Conservation (phyloP, 208 protist genomes). For the Trypanosoma theileri region DNA sequence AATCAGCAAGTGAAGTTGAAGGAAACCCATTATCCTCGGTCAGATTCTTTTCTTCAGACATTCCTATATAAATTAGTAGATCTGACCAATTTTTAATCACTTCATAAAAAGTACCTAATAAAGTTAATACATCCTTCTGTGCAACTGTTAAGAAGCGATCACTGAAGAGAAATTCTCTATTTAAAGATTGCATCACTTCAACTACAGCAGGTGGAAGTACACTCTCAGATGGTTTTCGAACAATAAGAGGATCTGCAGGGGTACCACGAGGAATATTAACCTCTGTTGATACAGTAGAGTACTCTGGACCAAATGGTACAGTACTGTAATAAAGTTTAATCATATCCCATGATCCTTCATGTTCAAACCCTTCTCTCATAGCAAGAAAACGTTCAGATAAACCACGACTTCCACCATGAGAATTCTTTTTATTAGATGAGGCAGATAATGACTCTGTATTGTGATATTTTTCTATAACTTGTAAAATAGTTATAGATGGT, state of each 20-base stretch:
- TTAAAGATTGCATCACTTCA: conserved; percentile 30
- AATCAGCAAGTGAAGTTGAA: conserved; percentile 44
- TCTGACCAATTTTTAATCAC: conserved; percentile 46
- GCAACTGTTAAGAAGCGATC: conserved; percentile 39
- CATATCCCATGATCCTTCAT: conserved; percentile 12
- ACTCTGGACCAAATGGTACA: conserved; percentile 48
- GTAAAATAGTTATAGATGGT: conserved; percentile 74
- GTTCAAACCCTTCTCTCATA: conserved; percentile 11
- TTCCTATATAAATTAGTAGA: conserved; percentile 27
- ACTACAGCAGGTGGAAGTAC: conserved; percentile 16
- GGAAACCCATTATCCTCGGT: conserved; percentile 33
- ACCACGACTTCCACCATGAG: too few species aligned
- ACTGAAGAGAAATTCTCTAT: conserved; percentile 51
- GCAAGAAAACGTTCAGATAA: conserved; percentile 6
- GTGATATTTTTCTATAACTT: conserved; percentile 57
- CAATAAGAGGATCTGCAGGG: conserved; percentile 32
- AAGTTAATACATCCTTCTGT: conserved; percentile 58
- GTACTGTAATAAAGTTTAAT: conserved; percentile 71
- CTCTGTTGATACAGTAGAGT: conserved; percentile 22
- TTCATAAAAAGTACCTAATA: conserved; percentile 63
- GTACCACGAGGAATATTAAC: conserved; percentile 24
- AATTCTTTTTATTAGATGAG: not conserved
- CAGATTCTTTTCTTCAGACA: not conserved
- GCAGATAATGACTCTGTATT: conserved; percentile 16
- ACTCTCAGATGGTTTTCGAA: conserved; percentile 37